Base-by-base conservation (phyloP, 805 yeast genomes). In the Saccharomyces eubayanus region DNA sequence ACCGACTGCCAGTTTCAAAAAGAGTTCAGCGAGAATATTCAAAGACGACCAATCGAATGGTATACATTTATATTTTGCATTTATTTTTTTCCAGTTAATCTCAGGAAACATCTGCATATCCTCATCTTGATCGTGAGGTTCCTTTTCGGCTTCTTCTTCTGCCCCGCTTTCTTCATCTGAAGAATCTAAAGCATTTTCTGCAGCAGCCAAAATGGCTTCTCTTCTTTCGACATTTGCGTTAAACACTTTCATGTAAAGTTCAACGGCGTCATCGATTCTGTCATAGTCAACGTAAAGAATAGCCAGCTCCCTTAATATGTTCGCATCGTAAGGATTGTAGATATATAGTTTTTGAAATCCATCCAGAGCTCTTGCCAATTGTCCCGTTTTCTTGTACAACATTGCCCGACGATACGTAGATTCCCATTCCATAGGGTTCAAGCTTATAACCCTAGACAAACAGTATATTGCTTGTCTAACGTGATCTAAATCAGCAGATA, bases 41-140 rank as follows among this genome's bases (percentile, higher is more conserved):
- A 92, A 74, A 55, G 88, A 91, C 0, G 96, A 85, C 96, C 96
- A 94, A 49, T 83, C 89, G 67, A 92, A 94, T 24, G 69, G 68
- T 0, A 89, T 74, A 53, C 78, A 76, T 45, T 62, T 63, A 47
- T 63, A 64, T 45, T 66, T 64, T 29, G 55, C 57, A 46, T 61
- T 62, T 43, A 63, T 63, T 49, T 62, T 65, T 58, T 60, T 64
- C 66, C 69, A 63, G 49, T 64, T 61, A 6, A 66, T 54, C 41
- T 61, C 60, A 0, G 71, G 68, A 46, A 59, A 67, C 50, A 57
- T 16, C 51, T 59, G 56, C 60, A 57, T 59, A 57, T 60, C 50
- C 53, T 59, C 50, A 29, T 57, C 52, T 31, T 57, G 59, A 5
- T 57, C 58, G 29, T 50, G 53, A 6, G 51, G 53, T 3, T 54